Base-by-base conservation (phyloP, 805 yeast genomes). In the Pichia manshurica region DNA sequence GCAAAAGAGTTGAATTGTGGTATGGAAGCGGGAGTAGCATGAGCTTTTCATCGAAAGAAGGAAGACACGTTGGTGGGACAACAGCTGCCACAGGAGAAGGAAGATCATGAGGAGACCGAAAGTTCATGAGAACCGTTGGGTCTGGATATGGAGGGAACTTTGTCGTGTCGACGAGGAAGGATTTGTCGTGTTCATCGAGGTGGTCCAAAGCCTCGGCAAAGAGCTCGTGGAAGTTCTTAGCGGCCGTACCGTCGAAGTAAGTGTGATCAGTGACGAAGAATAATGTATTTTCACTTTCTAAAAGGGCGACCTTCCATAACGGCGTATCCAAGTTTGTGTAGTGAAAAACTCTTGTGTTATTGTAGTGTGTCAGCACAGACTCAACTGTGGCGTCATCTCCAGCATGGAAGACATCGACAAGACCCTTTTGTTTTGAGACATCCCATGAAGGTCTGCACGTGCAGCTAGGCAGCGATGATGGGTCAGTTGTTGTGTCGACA, bases 171-270 rank as follows among this genome's bases (percentile, higher is more conserved):
- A 45, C 22, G 21, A 39, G 19, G 2, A 37, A n/a, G 39, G 16
- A 37, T 21, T 9, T 21, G 15, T 4, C 25, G 29, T 4, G 15
- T 6, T 6, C 20, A 38, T 17, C 10, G 16, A 4, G 29, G 40
- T n/a, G 10, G 25, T 19, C 15, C 31, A 50, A 5, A 5, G 28
- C 28, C 2, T 48, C 39, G 12, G 39, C 43, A 10, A 43, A 44
- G 2, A 16, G 19, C 16, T 25, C n/a, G 23, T 44, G 51, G 32
- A 52, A 49, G 13, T 44, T 28, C 16, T 49, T 49, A 12, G 46
- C 54, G 2, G 51, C 46, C 4, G 52, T 52, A 23, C 54, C 54
- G 22, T 52, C 54, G 23, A 49, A 49, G 19, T 37, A 39, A 3
- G 33, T 35, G 34, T 52, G 54, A 17, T 49, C 48, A 4, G 32